Base-by-base conservation (phyloP, 2,329 filamentous ascomycete genomes). In the Nemania sp. region DNA sequence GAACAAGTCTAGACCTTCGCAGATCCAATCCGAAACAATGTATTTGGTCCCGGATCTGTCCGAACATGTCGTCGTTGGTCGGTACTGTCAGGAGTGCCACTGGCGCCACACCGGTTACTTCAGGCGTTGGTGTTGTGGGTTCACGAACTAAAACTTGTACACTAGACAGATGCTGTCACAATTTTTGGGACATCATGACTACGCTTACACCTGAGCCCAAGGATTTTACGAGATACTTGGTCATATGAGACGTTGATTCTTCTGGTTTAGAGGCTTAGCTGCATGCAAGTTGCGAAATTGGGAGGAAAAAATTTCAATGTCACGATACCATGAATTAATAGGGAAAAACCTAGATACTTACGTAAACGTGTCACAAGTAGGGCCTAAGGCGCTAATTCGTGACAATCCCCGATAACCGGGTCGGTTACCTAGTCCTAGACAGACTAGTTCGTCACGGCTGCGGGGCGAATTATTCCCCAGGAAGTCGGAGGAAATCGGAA, bases 401-500 rank as follows among this genome's bases (percentile, higher is more conserved):
- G 32, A 32, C 27, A 20, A 29, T 27, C 45, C 54, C 66, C 57
- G 54, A 57, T 38, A 63, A 64, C 64, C 62, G 61, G 64, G 63
- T 63, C 64, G 57, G 54, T 24, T 47, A 24, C 15, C 27, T 64
- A 51, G 35, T 53, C 38, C 56, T 49, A 6, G 38, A 24, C 35
- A 11, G n/a, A 24, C 43, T 41, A 41, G 11, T 41, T 52, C 22
- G 20, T 27, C 11, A 55, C 35, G 45, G 11, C 27, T 24, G 35
- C 38, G 22, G 49, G 24, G 51, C 18, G 35, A 13, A 6, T n/a
- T 24, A 4, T 72, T 71, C 70, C 70, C 70, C 69, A 66, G 69
- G 67, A 68, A 68, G 49, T 56, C 71, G 71, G 71, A 59, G 20
- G 66, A 70, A 66, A n/a, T 68, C 71, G 71, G 70, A 63, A 63